Evolutionary conservation across 1,284 basidiomycete species (phyloP).

Genomic region (Ceratobasidium sp.): DNA sequence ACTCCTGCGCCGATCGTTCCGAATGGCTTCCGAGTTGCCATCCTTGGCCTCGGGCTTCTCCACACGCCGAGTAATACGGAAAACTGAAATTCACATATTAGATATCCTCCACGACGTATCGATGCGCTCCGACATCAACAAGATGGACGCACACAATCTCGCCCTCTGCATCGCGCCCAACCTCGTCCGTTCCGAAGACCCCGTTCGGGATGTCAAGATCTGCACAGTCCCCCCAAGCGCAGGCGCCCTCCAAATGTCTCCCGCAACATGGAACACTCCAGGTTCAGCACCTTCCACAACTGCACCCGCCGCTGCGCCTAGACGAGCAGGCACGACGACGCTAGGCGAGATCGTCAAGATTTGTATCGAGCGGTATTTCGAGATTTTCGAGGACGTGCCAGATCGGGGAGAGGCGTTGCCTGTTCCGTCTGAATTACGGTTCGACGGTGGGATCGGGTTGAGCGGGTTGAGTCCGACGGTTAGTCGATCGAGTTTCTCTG

Average conservation of each 20-base stretch:
- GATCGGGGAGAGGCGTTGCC: constrained; percentile 74
- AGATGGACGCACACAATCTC: constrained; percentile 87
- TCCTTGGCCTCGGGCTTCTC: not conserved
- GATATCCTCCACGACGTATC: constrained; percentile 84
- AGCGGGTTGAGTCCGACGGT: constrained; percentile 30
- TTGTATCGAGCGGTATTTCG: constrained; percentile 85
- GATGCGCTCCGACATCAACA: constrained; percentile 71
- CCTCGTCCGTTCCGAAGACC: constrained; percentile 75
- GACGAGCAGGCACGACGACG: constrained; percentile 67
- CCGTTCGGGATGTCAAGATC: constrained; percentile 78
- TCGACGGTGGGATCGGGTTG: constrained; percentile 32
- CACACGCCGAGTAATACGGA: not conserved
- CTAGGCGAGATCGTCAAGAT: constrained; percentile 78
- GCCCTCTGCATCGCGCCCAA: constrained; percentile 84
- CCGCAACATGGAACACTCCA: constrained; percentile 39
- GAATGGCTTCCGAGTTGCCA: constrained; percentile 1
- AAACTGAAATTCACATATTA: constrained; percentile 53
- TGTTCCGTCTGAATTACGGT: constrained; percentile 36
- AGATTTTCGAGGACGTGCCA: constrained; percentile 81
- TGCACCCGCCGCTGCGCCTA: constrained; percentile 47
- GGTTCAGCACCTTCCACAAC: not conserved
- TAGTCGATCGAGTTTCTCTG: constrained; percentile 33
- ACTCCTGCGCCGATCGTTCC: not conserved
- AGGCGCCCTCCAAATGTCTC: constrained; percentile 59
- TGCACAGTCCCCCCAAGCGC: constrained; percentile 65